Evolutionary conservation across 345 rosid genomes (phyloP).

Genomic region (Sonneratia caseolaris): DNA sequence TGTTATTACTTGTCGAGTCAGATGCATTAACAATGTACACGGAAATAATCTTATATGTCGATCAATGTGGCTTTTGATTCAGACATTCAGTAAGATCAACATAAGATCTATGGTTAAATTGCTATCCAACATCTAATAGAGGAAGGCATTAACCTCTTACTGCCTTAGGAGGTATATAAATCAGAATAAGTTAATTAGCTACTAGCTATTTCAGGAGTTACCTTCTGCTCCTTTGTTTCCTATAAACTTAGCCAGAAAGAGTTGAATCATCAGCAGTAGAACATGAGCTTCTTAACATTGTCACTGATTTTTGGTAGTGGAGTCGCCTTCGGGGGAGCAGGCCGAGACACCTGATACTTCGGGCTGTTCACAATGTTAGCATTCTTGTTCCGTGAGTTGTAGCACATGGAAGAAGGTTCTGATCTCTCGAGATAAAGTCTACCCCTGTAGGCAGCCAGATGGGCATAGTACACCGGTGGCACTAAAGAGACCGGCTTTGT

Average conservation of each 20-base stretch:
- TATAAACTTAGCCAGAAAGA: background rate
- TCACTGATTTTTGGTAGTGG: slow-evolving; percentile 80
- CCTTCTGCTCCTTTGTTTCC: background rate
- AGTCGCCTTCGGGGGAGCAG: slow-evolving; percentile 64
- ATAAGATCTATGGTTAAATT: background rate
- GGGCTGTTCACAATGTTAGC: slow-evolving; percentile 16
- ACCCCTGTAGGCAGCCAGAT: slow-evolving; percentile 91
- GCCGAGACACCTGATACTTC: slow-evolving; percentile 41
- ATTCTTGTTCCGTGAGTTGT: background rate
- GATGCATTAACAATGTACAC: background rate
- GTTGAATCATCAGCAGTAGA: slow-evolving; percentile 51
- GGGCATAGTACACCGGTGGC: slow-evolving; percentile 93
- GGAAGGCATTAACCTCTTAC: background rate
- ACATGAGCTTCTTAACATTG: slow-evolving; percentile 83
- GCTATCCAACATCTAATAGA: background rate
- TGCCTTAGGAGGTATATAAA: background rate
- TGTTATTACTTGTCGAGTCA: background rate
- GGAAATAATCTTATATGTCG: background rate
- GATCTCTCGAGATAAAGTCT: slow-evolving; percentile 82
- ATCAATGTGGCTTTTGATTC: background rate
- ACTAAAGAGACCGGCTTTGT: slow-evolving; percentile 90
- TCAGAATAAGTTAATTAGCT: background rate
- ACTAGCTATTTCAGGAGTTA: background rate
- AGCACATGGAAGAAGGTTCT: slow-evolving; percentile 15
- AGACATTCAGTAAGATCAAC: background rate